Percentiles rank a stretch among this genome's conserved stretches.
phyloP scores from a whole-genome alignment of 163 green algal species.

The Volvox carteri region DNA sequence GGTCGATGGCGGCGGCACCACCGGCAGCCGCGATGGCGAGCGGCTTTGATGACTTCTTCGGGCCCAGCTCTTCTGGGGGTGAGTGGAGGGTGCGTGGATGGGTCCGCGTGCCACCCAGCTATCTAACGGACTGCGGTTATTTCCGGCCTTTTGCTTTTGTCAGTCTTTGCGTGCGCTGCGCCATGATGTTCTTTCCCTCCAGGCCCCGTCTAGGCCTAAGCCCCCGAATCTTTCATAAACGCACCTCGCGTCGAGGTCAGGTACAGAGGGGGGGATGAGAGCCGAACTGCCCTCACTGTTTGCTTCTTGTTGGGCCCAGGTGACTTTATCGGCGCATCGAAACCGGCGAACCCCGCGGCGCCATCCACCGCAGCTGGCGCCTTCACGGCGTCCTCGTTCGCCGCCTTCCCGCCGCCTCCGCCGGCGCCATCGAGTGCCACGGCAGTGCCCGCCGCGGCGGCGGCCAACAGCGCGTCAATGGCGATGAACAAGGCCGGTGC shows the following conservation, averaged over 20 bases:
- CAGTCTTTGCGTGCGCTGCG: no score
- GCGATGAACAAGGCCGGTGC: constrained; percentile 41
- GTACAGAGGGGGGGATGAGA: no score
- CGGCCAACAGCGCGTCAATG: neutral
- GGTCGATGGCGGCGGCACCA: neutral
- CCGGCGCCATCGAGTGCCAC: neutral
- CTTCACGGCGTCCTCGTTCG: neutral
- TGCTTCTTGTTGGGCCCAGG: no score
- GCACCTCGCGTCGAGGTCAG: no score
- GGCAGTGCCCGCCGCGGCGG: neutral
- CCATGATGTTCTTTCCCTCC: no score
- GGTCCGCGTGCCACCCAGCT: neutral
- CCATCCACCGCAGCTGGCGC: neutral
- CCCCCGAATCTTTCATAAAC: neutral
- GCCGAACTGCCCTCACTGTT: no score
- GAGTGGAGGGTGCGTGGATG: neutral
- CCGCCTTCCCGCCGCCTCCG: constrained; percentile 12
- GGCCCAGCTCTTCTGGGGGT: neutral
- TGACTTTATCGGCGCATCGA: neutral
- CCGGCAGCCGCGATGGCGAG: neutral
- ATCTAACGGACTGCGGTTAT: no score
- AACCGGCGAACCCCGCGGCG: neutral
- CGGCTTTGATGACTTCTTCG: constrained; percentile 33
- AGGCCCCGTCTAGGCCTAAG: no score
- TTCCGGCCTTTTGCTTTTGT: neutral